Evolutionary conservation across 2,329 filamentous ascomycete species (phyloP), one percentile per base, ranked within the genome.

Genomic region (Cytospora piceicola): DNA sequence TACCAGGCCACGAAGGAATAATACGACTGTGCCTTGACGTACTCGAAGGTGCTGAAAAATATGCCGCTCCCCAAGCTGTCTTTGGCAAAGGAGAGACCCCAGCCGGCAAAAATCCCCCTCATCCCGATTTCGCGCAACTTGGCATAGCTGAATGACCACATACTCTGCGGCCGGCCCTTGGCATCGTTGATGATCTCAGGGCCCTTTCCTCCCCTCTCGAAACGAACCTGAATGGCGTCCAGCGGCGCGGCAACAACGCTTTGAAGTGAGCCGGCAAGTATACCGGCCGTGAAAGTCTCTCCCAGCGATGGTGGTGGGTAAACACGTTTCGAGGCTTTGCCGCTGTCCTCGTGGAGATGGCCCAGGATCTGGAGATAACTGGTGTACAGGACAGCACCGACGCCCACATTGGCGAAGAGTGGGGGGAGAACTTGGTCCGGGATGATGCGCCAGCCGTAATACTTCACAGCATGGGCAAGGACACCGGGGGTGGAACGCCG

Each of bases 351-450:
- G 70, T 93, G 89, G 3, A 93, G 80, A 1, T 74, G 77, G 20
- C 85, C 88, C 2, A 94, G 82, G 49, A 88, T 86, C 68, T 91
- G 88, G 22, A 93, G 83, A 72, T 94, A 94, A 70, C 85, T 87
- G 1, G 90, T 92, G 76, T 93, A 94, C 20, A 93, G 78, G 3
- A 93, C 85, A 1, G 90, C 90, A 3, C 90, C 90, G 58, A 93
- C 89, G 46, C 85, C 86, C 0, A 91, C 85, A 70, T 93, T 94
- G 39, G 90, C 91, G 22, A 92, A 78, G 52, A 93, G 79, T 17
- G 91, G 91, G 52, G 91, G 90, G 24, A 93, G 77, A n/a, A 93
- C 86, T 77, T 93, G 90, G 68, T 92, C 88, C 0, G 90, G 90
- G 14, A 94, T 82, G 62, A 93, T 88, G 24, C 82, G 78, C 90